Base-by-base conservation (phyloP, 176 grass and related monocot genomes). In the Carex kokanica region DNA sequence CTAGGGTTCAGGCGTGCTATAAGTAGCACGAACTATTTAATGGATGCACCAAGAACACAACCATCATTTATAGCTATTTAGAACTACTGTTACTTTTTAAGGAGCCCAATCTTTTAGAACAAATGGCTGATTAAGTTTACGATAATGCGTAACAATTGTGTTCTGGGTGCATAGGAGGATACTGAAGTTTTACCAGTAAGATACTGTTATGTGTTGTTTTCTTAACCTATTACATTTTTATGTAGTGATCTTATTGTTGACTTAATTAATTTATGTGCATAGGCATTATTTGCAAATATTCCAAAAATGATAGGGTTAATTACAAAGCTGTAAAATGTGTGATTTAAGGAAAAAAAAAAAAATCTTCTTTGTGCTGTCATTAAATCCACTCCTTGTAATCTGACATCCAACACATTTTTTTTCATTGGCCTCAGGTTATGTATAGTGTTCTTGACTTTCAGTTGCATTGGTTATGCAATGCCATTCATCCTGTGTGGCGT, bases 381-480 rank as follows among this genome's bases (percentile, higher is more conserved):
- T 55, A 81, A 21, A 21, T 61, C 34, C 36, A 12, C 25, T 24
- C 41, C 29, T 68, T 59, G 38, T 65, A 67, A 82, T 49, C 23
- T 66, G 18, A 65, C 21, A 63, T 1, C 31, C 8, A 64, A 23
- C 57, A 64, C 34, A 34, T 5, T 49, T 78, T 17, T 29, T 64
- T 64, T 18, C 64, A 38, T 78, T 80, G n/a, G 17, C 18, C 15
- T 7, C 78, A 99, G 96, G 93, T 89, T 99, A 81, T 99, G 96
- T 80, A 92, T 95, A 83, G 96, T 90, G 17, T 95, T 99, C 91
- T 91, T 99, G 74, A 91, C 84, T 59, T 93, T 99, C 67, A 95
- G 96, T 74, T 99, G 96, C 85, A 95, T 99, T 83, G 93, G 93
- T 11, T 99, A 99, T 85, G 93, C 89, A 57, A 95, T 99, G 88